These are phyloP conservation scores for Oryza longistaminata DNA, from an alignment of 176 grass and related monocot genomes.

Conservation along the genomic window DNA sequence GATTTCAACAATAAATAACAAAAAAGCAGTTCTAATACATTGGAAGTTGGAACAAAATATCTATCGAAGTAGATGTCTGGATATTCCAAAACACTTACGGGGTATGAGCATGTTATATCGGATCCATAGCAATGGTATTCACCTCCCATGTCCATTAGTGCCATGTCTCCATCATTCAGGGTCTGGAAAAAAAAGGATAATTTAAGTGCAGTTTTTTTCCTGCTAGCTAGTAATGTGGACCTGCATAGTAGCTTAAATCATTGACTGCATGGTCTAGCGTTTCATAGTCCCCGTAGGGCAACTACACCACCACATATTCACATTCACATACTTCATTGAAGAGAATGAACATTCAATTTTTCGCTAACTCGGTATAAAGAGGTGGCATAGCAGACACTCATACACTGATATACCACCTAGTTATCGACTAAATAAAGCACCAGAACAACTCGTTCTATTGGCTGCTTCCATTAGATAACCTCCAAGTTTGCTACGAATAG, in stretches of 20 bases:
- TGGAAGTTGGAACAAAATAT: background rate
- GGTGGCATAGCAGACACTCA: background rate
- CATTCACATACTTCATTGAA: background rate
- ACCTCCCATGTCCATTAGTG: slow-evolving; percentile 95
- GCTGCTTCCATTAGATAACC: background rate
- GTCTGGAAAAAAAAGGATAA: slow-evolving; percentile 53
- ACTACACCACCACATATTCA: slow-evolving; percentile 19
- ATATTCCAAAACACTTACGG: slow-evolving; percentile 63
- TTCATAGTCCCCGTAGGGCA: background rate
- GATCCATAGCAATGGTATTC: slow-evolving; percentile 94
- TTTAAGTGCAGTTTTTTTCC: background rate
- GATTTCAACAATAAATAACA: background rate
- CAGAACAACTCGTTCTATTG: background rate
- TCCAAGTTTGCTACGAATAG: background rate
- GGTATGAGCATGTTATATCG: slow-evolving; percentile 99
- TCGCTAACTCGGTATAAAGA: background rate
- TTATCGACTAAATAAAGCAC: slow-evolving; percentile 6
- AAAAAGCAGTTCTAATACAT: background rate
- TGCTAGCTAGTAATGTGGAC: background rate
- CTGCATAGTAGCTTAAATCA: background rate
- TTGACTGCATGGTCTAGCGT: background rate
- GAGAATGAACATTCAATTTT: slow-evolving; percentile 18
- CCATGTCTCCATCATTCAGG: slow-evolving; percentile 88
- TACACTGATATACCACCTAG: background rate
- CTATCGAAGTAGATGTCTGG: background rate